Evolutionary conservation across 345 rosid genomes (phyloP), one percentile per base, ranked within the genome.

Genomic region (Dipteronia dyeriana): DNA sequence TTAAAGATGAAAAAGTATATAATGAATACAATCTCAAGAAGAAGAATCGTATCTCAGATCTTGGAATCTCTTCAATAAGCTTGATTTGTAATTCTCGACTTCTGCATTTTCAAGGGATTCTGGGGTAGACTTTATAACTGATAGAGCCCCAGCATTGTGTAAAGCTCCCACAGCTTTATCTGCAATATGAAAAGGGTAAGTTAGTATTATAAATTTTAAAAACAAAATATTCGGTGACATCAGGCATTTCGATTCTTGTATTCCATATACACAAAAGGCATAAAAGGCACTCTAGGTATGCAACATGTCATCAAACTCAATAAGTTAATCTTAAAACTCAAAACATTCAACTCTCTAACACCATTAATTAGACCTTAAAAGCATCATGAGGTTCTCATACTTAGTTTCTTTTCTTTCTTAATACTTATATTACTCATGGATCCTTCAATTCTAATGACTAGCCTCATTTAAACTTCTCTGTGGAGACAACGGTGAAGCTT

Each of bases 131-230:
- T 84, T 81, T 67, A 94, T 76, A 29, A 88, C 64, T 5, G 91
- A 78, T 73, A 87, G 60, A 34, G 92, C 95, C 74, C 97, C 97
- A 4, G 85, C 84, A 43, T 64, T 66, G 49, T 85, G 90, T 47
- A 95, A 80, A 76, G 89, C 91, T 79, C 86, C 83, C 0, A 79
- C 88, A 78, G 94, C 98, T 85, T 91, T 90, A 79, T 88, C 99
- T 95, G 91, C 86, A 86, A 31, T 71, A 75, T 53, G 23, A 71
- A 19, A 66, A 73, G 6, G 31, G 31, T 23, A 56, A 22, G n/a
- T 11, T 10, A 19, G 66, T 19, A 64, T 69, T 4, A 49, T 2
- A 14, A 73, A 56, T 26, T 10, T 39, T 29, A 1, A 12, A 45
- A 23, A 68, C 29, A 13, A 7, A 47, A 68, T 49, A 70, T 65